phyloP scores from a whole-genome alignment of 257 asterid genomes.

The Solanum corneliomulleri region DNA sequence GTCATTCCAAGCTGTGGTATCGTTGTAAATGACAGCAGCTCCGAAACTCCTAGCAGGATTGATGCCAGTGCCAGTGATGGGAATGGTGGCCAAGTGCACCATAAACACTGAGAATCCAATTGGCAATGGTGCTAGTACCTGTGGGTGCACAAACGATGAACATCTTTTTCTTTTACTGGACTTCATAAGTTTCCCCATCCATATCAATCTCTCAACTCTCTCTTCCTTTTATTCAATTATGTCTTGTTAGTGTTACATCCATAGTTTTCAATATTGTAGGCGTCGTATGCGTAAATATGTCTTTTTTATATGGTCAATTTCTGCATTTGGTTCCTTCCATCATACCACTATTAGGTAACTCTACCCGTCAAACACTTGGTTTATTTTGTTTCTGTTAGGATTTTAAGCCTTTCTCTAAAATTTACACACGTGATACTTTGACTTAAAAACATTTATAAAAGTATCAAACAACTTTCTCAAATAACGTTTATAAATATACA shows the following conservation, averaged over 20 bases:
- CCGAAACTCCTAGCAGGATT: conserved; percentile 5
- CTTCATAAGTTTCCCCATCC: not conserved
- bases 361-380: not conserved
- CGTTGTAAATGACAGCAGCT: conserved; percentile 1
- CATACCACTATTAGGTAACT: not conserved
- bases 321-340: not conserved
- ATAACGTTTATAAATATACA: not conserved
- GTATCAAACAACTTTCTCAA: not conserved
- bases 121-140: conserved; percentile 3
- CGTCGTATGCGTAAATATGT: not conserved
- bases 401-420: not conserved
- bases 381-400: not conserved
- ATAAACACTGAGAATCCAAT: not conserved
- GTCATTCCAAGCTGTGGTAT: not conserved
- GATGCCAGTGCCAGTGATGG: conserved; percentile 1
- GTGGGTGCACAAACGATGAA: not conserved
- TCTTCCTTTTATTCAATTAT: not conserved
- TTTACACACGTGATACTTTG: not conserved
- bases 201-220: not conserved
- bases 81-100: not conserved
- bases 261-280: not conserved
- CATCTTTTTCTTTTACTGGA: not conserved
- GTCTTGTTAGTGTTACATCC: not conserved
- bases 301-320: not conserved
- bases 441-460: not conserved